phyloP scores from a whole-genome alignment of 1,139 yeast genomes.

The Blastobotrys proliferans region DNA sequence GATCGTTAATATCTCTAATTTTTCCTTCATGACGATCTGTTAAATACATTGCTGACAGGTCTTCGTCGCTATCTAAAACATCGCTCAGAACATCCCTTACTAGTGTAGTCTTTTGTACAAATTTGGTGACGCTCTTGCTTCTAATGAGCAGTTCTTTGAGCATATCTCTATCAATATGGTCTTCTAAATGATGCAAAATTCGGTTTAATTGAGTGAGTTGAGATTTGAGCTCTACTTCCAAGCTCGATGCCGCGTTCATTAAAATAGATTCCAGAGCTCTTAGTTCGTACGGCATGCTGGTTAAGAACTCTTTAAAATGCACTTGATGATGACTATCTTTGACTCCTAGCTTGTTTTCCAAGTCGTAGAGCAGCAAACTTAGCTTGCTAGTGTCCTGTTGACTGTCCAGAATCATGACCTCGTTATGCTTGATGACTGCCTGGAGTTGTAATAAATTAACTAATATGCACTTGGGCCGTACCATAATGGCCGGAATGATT shows the following conservation, averaged over 20 bases:
- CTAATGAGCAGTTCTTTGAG: constrained; percentile 71
- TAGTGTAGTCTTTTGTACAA: constrained; percentile 73
- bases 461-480: constrained; percentile 73
- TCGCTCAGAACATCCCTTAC: constrained; percentile 84
- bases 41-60: constrained; percentile 78
- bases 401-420: constrained; percentile 75
- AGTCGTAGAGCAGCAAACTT: constrained; percentile 76
- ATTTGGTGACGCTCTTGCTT: constrained; percentile 69
- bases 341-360: constrained; percentile 54
- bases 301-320: neutral
- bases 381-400: constrained; percentile 54
- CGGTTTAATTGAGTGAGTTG: constrained; percentile 65
- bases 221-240: constrained; percentile 75
- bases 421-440: constrained; percentile 73
- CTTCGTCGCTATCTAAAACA: constrained; percentile 82
- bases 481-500: constrained; percentile 79
- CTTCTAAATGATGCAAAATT: constrained; percentile 72
- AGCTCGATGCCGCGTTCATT: constrained; percentile 71
- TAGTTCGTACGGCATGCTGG: constrained; percentile 58
- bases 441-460: constrained; percentile 77
- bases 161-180: constrained; percentile 74
- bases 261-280: constrained; percentile 83
- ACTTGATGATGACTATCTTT: neutral
- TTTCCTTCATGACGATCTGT: constrained; percentile 44
- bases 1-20: constrained; percentile 43